Percentiles rank a stretch among this genome's conserved stretches.
Evolutionary conservation across 75 land plant genomes (phyloP).

Genomic region (Gnetum montanum): DNA sequence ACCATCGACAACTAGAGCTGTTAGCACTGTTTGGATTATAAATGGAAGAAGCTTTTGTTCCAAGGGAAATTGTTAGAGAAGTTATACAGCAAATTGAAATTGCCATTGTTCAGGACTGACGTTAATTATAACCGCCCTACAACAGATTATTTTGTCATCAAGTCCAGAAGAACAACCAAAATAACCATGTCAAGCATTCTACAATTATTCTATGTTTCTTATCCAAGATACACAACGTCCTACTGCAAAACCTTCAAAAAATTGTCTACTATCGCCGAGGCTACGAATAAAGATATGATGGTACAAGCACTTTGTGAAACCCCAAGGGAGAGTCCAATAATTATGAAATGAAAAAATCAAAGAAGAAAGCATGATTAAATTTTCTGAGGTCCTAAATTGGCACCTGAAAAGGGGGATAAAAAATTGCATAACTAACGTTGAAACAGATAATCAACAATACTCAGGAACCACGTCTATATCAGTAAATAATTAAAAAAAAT

Average conservation of each 20-base stretch:
- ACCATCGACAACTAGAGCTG: slow-evolving; percentile 77
- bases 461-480: too few relatives aligned
- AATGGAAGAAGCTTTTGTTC: slow-evolving; percentile 46
- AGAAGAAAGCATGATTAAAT: too few relatives aligned
- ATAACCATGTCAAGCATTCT: background rate
- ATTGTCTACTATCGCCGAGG: slow-evolving; percentile 90
- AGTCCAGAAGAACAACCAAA: too few relatives aligned
- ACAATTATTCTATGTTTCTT: background rate
- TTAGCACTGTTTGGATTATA: slow-evolving; percentile 60
- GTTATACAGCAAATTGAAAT: slow-evolving; percentile 75
- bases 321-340: slow-evolving; percentile 91
- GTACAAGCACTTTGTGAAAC: slow-evolving; percentile 87
- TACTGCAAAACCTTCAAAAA: slow-evolving; percentile 95
- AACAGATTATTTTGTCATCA: slow-evolving; percentile 1
- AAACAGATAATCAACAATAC: too few relatives aligned
- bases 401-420: too few relatives aligned
- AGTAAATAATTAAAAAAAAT: too few relatives aligned
- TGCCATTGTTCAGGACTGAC: slow-evolving; percentile 53
- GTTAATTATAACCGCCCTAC: slow-evolving; percentile 60
- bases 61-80: slow-evolving; percentile 55
- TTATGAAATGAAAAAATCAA: slow-evolving; percentile 85
- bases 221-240: slow-evolving; percentile 93
- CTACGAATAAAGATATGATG: slow-evolving; percentile 61
- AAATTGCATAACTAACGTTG: too few relatives aligned
- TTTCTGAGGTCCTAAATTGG: too few relatives aligned